Evolutionary conservation across 805 yeast species (phyloP).

Genomic region (Soucietia sequanensis): DNA sequence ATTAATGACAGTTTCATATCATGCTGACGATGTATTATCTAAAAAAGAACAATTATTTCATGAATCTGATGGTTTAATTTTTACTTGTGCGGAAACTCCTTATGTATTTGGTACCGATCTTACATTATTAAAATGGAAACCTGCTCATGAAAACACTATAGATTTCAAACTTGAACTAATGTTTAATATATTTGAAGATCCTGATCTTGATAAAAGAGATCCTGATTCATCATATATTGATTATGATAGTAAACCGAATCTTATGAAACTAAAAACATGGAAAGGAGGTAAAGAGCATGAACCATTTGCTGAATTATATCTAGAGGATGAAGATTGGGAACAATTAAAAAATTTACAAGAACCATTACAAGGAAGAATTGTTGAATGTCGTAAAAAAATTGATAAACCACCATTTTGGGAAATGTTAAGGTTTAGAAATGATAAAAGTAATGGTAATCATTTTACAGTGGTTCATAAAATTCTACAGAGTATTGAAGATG

Average conservation of each 20-base stretch:
- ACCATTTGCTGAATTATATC: constrained; percentile 61
- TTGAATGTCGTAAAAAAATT: constrained; percentile 73
- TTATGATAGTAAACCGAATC: constrained; percentile 74
- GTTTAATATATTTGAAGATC: constrained; percentile 59
- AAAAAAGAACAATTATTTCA: constrained; percentile 75
- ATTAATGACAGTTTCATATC: constrained; percentile 81
- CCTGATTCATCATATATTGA: constrained; percentile 72
- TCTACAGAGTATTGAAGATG: constrained; percentile 78
- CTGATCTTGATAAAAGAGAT: constrained; percentile 62
- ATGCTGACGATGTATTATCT: constrained; percentile 70
- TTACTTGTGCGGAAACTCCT: constrained; percentile 87
- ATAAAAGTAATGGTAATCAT: constrained; percentile 86
- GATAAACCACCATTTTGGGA: constrained; percentile 68
- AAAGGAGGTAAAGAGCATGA: constrained; percentile 64
- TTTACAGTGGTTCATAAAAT: constrained; percentile 78
- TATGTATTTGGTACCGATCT: constrained; percentile 88
- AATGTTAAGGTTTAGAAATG: constrained; percentile 87
- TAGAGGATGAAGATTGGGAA: constrained; percentile 79
- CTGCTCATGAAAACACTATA: constrained; percentile 90
- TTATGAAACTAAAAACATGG: constrained; percentile 71
- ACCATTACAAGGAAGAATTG: constrained; percentile 86
- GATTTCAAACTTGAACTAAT: constrained; percentile 74
- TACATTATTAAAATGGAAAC: constrained; percentile 91
- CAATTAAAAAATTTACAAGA: constrained; percentile 64
- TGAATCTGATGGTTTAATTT: constrained; percentile 89